Percentiles rank a stretch among this genome's conserved stretches.
These are phyloP conservation scores for Ceratocystis diversiconidia DNA, from an alignment of 2,329 filamentous ascomycete genomes.

Conservation along the genomic window DNA sequence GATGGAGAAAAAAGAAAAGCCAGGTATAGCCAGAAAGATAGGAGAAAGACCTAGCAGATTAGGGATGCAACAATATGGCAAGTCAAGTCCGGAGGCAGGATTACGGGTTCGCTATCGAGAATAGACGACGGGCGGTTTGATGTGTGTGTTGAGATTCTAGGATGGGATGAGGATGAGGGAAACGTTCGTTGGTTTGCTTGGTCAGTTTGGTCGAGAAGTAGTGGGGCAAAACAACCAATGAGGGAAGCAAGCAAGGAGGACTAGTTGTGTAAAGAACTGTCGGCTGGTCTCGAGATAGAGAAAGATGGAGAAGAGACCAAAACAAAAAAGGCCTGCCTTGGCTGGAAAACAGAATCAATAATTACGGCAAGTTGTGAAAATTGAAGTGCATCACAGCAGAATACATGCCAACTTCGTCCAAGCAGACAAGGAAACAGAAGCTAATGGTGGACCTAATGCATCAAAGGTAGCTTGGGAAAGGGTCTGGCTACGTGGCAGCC, in stretches of 20 bases:
- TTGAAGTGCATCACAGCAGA: neutral
- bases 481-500: constrained; percentile 7
- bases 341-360: neutral
- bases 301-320: neutral
- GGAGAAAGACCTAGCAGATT: neutral
- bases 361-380: neutral
- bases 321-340: neutral
- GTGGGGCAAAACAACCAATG: constrained; percentile 11
- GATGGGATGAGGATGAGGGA: neutral
- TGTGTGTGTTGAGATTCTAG: neutral
- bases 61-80: neutral
- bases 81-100: neutral
- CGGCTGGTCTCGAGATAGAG: neutral
- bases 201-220: neutral
- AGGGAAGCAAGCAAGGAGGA: neutral
- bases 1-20: neutral
- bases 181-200: neutral
- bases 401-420: neutral
- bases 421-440: neutral
- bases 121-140: neutral
- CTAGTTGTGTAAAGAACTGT: neutral
- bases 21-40: neutral
- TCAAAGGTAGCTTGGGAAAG: neutral
- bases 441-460: neutral
- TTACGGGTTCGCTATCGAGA: neutral